Evolutionary conservation across 2,329 filamentous ascomycete genomes (phyloP).

Genomic region (Aspergillus versicolor): DNA sequence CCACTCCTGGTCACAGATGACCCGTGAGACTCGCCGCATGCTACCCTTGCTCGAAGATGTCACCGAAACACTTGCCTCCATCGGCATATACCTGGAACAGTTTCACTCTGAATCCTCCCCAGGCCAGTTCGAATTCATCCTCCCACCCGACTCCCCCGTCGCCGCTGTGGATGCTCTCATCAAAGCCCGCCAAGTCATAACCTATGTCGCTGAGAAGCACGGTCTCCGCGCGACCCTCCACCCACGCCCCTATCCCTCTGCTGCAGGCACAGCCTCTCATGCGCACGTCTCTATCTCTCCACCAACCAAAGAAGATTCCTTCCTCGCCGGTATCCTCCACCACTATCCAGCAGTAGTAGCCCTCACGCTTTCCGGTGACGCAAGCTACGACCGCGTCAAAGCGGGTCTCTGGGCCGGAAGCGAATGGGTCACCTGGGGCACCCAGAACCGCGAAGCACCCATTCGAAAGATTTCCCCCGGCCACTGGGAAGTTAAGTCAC

Average conservation of each 20-base stretch:
- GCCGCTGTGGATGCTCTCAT: conserved; percentile 70
- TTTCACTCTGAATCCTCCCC: conserved; percentile 72
- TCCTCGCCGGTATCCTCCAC: conserved; percentile 69
- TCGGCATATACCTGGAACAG: conserved; percentile 68
- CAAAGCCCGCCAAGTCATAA: conserved; percentile 68
- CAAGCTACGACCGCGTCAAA: conserved; percentile 66
- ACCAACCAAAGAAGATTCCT: conserved; percentile 53
- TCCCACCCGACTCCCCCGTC: conserved; percentile 63
- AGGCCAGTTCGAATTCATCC: conserved; percentile 76
- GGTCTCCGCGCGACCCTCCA: conserved; percentile 69
- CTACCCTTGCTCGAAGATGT: conserved; percentile 66
- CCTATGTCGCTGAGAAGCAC: conserved; percentile 61
- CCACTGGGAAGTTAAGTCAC: conserved; percentile 74
- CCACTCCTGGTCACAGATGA: conserved; percentile 70
- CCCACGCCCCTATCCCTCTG: conserved; percentile 60
- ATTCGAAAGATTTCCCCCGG: conserved; percentile 65
- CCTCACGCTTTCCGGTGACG: conserved; percentile 64
- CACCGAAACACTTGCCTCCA: conserved; percentile 56
- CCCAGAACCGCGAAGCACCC: conserved; percentile 74
- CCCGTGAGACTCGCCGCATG: conserved; percentile 58
- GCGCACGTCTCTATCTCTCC: conserved; percentile 62
- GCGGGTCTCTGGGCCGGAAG: conserved; percentile 78
- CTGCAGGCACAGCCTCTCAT: conserved; percentile 66
- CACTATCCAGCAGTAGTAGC: conserved; percentile 68
- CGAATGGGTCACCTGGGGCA: conserved; percentile 76